Evolutionary conservation across 73 alveolate species (phyloP).

Genomic region (Tetrahymena malaccensis): DNA sequence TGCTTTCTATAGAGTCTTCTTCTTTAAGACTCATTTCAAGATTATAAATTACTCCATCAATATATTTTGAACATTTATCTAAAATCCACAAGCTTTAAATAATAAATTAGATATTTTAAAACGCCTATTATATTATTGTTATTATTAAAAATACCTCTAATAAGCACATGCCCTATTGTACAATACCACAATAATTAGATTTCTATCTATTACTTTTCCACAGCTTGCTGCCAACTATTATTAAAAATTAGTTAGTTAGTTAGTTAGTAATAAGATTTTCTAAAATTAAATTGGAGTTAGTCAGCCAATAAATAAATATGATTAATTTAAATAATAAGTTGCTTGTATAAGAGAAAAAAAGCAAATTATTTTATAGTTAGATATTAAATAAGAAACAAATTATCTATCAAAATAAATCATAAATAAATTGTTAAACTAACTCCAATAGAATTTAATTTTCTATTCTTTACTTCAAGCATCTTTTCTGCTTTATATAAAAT

Average conservation of each 20-base stretch:
- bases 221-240: slow-evolving; percentile 41
- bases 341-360: no score
- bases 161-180: slow-evolving; percentile 38
- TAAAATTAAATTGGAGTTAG: not conserved
- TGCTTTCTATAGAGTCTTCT: slow-evolving; percentile 15
- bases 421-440: not conserved
- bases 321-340: no score
- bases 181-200: slow-evolving; percentile 21
- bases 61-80: slow-evolving; percentile 38
- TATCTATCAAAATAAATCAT: not conserved
- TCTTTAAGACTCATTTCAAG: slow-evolving; percentile 27
- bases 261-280: not conserved
- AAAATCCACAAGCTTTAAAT: slow-evolving; percentile 20
- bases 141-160: slow-evolving; percentile 3
- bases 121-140: no score
- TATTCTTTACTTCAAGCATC: slow-evolving; percentile 19
- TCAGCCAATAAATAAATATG: not conserved
- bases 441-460: not conserved
- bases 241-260: no score
- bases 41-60: slow-evolving; percentile 38
- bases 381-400: not conserved
- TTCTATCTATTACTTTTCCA: slow-evolving; percentile 30
- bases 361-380: no score
- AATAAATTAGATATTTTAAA: no score
- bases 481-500: slow-evolving; percentile 20